Evolutionary conservation across 2,329 filamentous ascomycete genomes (phyloP).

Genomic region (Berkeleyomyces basicola): DNA sequence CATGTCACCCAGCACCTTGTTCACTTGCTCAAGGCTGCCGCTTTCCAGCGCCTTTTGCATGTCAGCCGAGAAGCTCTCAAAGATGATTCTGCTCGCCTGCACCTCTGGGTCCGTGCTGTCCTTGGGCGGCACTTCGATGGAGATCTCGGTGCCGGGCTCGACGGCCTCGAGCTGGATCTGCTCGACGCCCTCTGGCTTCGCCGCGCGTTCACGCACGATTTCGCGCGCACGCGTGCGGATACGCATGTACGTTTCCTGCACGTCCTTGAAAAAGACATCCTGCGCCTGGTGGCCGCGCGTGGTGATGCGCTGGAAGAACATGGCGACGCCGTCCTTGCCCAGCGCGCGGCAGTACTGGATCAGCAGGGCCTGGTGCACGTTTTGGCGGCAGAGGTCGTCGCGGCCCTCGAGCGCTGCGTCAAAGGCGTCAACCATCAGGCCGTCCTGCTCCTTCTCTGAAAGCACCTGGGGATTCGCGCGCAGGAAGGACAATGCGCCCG

Average conservation of each 20-base stretch:
- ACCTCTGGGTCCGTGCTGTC: conserved; percentile 49
- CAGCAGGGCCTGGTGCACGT: conserved; percentile 81
- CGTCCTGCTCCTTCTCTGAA: conserved; percentile 75
- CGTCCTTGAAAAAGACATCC: conserved; percentile 83
- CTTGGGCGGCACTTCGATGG: conserved; percentile 62
- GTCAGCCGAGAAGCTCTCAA: conserved; percentile 66
- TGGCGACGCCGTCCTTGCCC: conserved; percentile 67
- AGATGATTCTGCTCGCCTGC: conserved; percentile 53
- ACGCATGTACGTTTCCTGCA: conserved; percentile 68
- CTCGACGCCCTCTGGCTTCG: conserved; percentile 52
- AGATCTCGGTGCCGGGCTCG: conserved; percentile 80
- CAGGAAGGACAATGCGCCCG: conserved; percentile 58
- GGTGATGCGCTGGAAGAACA: conserved; percentile 95
- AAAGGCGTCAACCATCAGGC: conserved; percentile 79
- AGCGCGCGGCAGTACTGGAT: conserved; percentile 89
- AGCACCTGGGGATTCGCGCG: conserved; percentile 62
- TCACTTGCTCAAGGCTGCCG: conserved; percentile 56
- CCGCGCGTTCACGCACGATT: conserved; percentile 40
- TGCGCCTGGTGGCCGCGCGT: conserved; percentile 79
- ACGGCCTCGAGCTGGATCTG: conserved; percentile 97
- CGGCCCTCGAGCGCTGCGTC: conserved; percentile 66
- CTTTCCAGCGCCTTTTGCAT: conserved; percentile 69
- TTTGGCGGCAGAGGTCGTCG: conserved; percentile 64
- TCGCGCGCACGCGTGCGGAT: conserved; percentile 65
- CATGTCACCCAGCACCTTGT: conserved; percentile 60